Base-by-base conservation (phyloP, 1,139 yeast species). In the Saccharomyces hybrid region DNA sequence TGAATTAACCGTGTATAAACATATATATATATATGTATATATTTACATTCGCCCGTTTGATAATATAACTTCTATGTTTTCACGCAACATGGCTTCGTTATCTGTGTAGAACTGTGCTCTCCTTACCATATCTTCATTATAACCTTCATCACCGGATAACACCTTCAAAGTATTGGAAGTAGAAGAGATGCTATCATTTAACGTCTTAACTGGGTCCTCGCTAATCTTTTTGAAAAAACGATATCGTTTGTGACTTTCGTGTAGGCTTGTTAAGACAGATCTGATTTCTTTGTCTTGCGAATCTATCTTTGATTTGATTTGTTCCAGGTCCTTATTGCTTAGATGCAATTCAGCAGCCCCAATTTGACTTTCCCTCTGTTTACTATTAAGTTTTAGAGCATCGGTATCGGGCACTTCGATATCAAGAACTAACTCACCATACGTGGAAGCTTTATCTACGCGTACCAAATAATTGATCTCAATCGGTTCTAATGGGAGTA, bases 71-170 rank as follows among this genome's bases (percentile, higher is more conserved):
- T 84, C 88, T 53, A 88, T 78, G 62, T 86, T 86, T 62, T 87
- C 89, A 59, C 79, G 78, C 57, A 88, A 74, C 62, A 86, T 73
- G 59, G 87, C 87, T 53, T 66, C 69, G 7, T 67, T 55, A 56
- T 86, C 87, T 44, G 80, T 79, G 70, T 87, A 88, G 69, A 84
- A 88, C 30, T 83, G 80, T 9, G 93, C 81, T 63, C 83, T 81
- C 72, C 97, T 80, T 3, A 87, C 95, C 41, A 80, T 74, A 66
- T 89, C 97, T 70, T 88, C 96, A 65, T 86, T 87, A 66, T 85
- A 85, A 8, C 90, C 87, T 62, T 86, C 88, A 68, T 88, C 96
- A 30, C 89, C 85, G 65, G 83, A 78, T 60, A 86, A 77, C 28
- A 86, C 81, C 67, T 80, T 82, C 63, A 87, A 75, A 51, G 88